A percentile compares a stretch with the other conserved stretches of the same genome.
phyloP scores from a whole-genome alignment of 129 eudicot genomes.

The Heracleum sosnowskyi region DNA sequence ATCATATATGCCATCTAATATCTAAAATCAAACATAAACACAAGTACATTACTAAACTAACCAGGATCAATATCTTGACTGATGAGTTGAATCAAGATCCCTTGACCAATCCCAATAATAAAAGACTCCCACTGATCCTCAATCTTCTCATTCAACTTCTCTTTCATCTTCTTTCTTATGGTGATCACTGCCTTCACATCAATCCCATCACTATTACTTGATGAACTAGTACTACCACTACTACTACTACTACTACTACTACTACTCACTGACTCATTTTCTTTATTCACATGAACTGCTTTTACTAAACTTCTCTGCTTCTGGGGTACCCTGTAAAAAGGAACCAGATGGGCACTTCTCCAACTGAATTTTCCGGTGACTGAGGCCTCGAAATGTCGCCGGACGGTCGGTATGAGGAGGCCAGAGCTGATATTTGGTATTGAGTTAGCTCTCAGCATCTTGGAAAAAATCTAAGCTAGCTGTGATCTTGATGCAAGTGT shows the following conservation, averaged over 20 bases:
- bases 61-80: conserved; percentile 73
- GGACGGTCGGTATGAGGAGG: conserved; percentile 17
- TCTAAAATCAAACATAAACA: neutral
- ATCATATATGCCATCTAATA: too few relatives aligned
- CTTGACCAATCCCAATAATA: conserved; percentile 56
- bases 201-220: conserved; percentile 10
- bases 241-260: too few relatives aligned
- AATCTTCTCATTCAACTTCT: conserved; percentile 45
- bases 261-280: conserved; percentile 14
- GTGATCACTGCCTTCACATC: conserved; percentile 56
- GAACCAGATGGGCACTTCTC: conserved; percentile 8
- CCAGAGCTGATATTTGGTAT: neutral
- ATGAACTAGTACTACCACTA: neutral
- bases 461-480: neutral
- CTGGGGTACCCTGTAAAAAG: conserved; percentile 13
- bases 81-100: conserved; percentile 57
- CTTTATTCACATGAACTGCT: conserved; percentile 15
- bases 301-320: conserved; percentile 16
- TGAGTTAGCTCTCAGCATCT: conserved; percentile 5
- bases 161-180: conserved; percentile 62
- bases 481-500: neutral
- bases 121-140: conserved; percentile 69
- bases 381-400: conserved; percentile 23
- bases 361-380: conserved; percentile 16
- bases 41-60: conserved; percentile 5